These are phyloP conservation scores for Aspergillus caelatus DNA, from an alignment of 2,329 filamentous ascomycete genomes.

Conservation along the genomic window DNA sequence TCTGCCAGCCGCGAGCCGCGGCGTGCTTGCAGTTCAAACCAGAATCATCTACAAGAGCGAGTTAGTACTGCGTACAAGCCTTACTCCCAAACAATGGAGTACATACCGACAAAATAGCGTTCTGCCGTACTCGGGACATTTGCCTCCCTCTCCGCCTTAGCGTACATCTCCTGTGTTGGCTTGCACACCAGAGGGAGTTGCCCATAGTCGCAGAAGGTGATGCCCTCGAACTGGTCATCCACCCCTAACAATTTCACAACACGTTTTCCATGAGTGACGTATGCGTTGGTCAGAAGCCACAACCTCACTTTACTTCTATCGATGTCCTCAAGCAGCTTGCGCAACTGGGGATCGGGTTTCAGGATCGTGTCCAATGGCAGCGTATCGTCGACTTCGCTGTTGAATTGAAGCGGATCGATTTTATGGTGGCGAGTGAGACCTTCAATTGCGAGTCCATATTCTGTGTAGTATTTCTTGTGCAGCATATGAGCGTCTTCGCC, in stretches of 20 bases:
- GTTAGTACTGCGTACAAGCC: not conserved
- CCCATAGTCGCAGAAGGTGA: constrained; percentile 92
- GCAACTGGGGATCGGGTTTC: constrained; percentile 73
- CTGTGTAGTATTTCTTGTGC: constrained; percentile 90
- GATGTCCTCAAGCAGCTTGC: constrained; percentile 76
- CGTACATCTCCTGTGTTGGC: constrained; percentile 78
- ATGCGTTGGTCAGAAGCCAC: constrained; percentile 97
- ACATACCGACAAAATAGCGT: constrained; percentile 90
- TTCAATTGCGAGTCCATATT: constrained; percentile 96
- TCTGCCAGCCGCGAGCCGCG: constrained; percentile 79
- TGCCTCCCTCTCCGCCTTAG: constrained; percentile 85
- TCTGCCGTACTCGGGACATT: constrained; percentile 67
- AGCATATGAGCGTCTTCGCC: constrained; percentile 80
- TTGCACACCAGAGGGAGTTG: constrained; percentile 79
- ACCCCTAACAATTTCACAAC: constrained; percentile 80
- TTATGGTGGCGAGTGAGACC: constrained; percentile 91
- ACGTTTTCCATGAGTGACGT: constrained; percentile 80
- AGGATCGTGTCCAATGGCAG: constrained; percentile 84
- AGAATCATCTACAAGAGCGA: constrained; percentile 69
- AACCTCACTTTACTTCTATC: constrained; percentile 80
- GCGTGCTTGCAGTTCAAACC: constrained; percentile 78
- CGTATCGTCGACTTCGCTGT: constrained; percentile 90
- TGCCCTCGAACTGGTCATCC: constrained; percentile 88
- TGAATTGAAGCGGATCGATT: constrained; percentile 94
- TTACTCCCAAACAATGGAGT: no score